phyloP scores from a whole-genome alignment of 768 basidiomycete species.

The Lactifluus echinatus region DNA sequence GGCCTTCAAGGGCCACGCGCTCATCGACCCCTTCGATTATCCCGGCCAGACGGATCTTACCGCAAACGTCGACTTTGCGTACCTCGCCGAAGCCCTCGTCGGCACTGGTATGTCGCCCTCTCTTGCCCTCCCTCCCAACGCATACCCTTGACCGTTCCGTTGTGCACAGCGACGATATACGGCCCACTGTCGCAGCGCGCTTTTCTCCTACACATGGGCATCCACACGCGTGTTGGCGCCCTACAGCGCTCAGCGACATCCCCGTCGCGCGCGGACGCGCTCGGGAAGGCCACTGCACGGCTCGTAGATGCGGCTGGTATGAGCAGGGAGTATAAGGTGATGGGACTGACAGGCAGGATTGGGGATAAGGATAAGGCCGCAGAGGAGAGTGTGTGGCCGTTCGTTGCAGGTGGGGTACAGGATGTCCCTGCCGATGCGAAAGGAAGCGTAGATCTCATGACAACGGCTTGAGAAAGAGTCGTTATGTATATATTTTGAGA shows the following conservation, averaged over 20 bases:
- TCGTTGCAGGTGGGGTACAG: too few relatives aligned
- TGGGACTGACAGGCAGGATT: constrained; percentile 51
- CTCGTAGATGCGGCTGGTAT: constrained; percentile 77
- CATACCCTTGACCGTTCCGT: too few relatives aligned
- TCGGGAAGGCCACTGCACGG: constrained; percentile 53
- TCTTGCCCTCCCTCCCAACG: background rate
- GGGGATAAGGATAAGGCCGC: too few relatives aligned
- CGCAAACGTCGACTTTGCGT: constrained; percentile 93
- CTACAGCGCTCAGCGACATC: constrained; percentile 45
- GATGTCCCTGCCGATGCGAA: too few relatives aligned
- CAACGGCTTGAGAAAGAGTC: too few relatives aligned
- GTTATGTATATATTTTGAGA: too few relatives aligned
- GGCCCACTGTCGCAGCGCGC: constrained; percentile 67
- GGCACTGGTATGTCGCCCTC: constrained; percentile 45
- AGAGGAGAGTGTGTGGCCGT: too few relatives aligned
- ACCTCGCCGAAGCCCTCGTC: constrained; percentile 67
- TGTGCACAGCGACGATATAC: constrained; percentile 37
- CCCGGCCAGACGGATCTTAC: constrained; percentile 92
- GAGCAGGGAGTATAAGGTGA: constrained; percentile 80
- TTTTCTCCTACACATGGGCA: constrained; percentile 76
- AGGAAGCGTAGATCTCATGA: too few relatives aligned
- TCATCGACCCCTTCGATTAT: constrained; percentile 73
- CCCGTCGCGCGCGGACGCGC: constrained; percentile 42
- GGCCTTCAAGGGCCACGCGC: constrained; percentile 86
- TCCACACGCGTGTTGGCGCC: constrained; percentile 53